phyloP scores from a whole-genome alignment of 2,329 filamentous ascomycete genomes.

The Fusarium penzigii region DNA sequence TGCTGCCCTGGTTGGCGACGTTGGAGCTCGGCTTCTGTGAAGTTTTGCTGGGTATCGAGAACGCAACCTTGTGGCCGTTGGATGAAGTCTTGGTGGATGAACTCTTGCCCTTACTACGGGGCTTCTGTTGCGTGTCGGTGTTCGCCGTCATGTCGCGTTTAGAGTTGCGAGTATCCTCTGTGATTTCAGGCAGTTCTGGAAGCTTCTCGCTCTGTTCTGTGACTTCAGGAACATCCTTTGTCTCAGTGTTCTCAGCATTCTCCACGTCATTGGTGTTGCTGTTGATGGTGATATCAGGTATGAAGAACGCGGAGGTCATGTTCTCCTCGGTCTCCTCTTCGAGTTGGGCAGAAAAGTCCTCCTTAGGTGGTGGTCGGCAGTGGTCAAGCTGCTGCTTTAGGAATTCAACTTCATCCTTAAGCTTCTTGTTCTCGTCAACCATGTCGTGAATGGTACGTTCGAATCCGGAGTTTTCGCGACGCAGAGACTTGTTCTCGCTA shows the following conservation, averaged over 20 bases:
- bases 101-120: conserved; percentile 30
- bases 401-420: conserved; percentile 49
- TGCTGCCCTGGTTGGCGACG: conserved; percentile 45
- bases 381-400: conserved; percentile 48
- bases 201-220: conserved; percentile 27
- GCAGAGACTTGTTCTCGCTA: conserved; percentile 52
- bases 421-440: conserved; percentile 47
- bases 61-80: conserved; percentile 42
- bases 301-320: conserved; percentile 60
- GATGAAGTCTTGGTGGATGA: conserved; percentile 21
- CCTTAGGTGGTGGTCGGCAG: conserved; percentile 40
- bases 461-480: conserved; percentile 49
- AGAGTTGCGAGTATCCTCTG: conserved; percentile 30
- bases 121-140: conserved; percentile 30
- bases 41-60: conserved; percentile 42
- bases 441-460: conserved; percentile 47
- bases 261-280: conserved; percentile 32
- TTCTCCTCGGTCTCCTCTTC: conserved; percentile 49
- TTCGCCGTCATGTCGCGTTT: conserved; percentile 33
- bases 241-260: conserved; percentile 32
- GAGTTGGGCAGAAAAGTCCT: conserved; percentile 36
- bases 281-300: conserved; percentile 59
- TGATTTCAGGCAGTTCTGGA: conserved; percentile 33
- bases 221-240: conserved; percentile 21
- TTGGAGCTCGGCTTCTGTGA: conserved; percentile 33